These are phyloP conservation scores for Graphiopsis chlorocephala DNA, from an alignment of 2,329 filamentous ascomycete genomes.

Conservation along the genomic window DNA sequence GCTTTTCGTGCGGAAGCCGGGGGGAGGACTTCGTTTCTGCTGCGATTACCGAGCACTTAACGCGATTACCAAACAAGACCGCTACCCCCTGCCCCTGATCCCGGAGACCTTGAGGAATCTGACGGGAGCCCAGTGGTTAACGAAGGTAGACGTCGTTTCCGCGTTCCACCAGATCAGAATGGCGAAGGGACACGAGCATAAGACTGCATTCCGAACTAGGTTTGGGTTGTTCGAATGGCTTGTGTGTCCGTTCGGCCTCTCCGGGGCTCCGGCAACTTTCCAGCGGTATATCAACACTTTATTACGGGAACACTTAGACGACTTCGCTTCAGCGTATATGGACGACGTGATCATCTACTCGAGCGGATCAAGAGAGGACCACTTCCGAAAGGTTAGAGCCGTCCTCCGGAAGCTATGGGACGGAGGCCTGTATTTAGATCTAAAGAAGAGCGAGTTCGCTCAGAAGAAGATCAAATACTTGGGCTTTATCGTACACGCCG, in stretches of 20 bases:
- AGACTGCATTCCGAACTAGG: conserved; percentile 34
- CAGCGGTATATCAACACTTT: conserved; percentile 24
- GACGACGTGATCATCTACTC: conserved; percentile 29
- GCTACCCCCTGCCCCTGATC: conserved; percentile 35
- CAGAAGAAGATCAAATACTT: not conserved
- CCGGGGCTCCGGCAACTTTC: conserved; percentile 14
- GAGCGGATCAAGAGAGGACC: not conserved
- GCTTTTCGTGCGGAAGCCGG: no score
- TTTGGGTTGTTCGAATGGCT: conserved; percentile 37
- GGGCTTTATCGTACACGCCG: not conserved
- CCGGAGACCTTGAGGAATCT: conserved; percentile 32
- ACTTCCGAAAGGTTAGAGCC: not conserved
- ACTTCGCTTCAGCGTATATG: conserved; percentile 26
- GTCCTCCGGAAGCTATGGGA: not conserved
- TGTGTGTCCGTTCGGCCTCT: conserved; percentile 31
- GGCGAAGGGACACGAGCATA: conserved; percentile 33
- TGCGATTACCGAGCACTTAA: conserved; percentile 40
- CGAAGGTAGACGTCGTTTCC: conserved; percentile 34
- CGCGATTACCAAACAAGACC: conserved; percentile 36
- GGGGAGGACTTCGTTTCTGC: conserved; percentile 23
- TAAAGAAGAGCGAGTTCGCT: conserved; percentile 23
- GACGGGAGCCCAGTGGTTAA: conserved; percentile 27
- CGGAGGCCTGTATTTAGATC: conserved; percentile 16
- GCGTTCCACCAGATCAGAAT: conserved; percentile 37
- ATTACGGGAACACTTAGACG: conserved; percentile 24